Evolutionary conservation across 1,284 basidiomycete genomes (phyloP), one percentile per base, ranked within the genome.

Genomic region (Cryptococcus sp.): DNA sequence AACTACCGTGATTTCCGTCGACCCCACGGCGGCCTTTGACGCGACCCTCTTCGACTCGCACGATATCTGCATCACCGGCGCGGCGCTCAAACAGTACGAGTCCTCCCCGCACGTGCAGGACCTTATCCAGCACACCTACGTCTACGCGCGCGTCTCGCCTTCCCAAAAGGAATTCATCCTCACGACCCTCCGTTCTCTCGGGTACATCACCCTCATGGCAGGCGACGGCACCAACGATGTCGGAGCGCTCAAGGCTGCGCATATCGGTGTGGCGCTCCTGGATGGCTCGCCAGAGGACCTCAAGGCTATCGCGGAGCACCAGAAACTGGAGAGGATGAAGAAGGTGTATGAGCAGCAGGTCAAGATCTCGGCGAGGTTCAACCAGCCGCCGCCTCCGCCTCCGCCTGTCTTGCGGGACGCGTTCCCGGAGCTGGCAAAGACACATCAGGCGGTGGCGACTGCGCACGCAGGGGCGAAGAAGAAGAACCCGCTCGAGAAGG

Each of bases 161-260:
- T 78, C 84, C 0, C 94, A 97, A 75, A 97, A 97, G 78, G 93
- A 97, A 75, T 84, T 84, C 73, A 95, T 97, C 76, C 83, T 97
- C 47, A 89, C 90, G 0, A 87, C 88, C 3, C 81, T 97, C 55
- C 91, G 92, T 73, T 82, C 82, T 13, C 84, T 95, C 24, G 93
- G 93, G 24, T 97, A 90, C 75, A 82, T 83, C 7, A 97, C 93
- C 0, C 82, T 97, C 53, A 97, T 97, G 93, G 93, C 92, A 12
- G 93, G 93, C 57, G 94, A 97, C 72, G 94, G 94, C 39, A 97
- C 93, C 16, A 97, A 97, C 75, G 93, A 97, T 65, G 93, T 97
- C 47, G 93, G 94, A 35, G 93, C 94, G 2, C 84, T 97, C 51
- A 97, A 97, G 76, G 91, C 95, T 72, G 93, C 94, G 0, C 91